Percentiles rank a stretch among this genome's conserved stretches.
Conservation (phyloP, 1,284 basidiomycete species). For the Rhodotorula sp. region DNA sequence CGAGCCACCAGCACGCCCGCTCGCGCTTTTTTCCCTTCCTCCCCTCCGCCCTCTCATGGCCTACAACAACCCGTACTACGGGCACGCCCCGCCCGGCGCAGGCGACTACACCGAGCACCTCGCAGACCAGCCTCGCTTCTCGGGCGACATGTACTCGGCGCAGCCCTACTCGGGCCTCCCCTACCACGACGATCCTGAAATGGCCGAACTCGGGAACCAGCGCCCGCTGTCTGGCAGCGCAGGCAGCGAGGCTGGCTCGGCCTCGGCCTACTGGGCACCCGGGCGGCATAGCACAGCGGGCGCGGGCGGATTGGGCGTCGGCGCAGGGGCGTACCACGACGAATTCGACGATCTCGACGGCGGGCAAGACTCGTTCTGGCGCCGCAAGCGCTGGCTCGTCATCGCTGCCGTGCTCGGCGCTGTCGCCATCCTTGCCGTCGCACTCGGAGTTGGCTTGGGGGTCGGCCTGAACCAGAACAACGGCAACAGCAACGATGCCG, state of each 20-base stretch:
- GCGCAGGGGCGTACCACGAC: conserved; percentile 10
- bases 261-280: conserved; percentile 34
- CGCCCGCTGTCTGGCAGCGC: conserved; percentile 4
- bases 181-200: conserved; percentile 27
- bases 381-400: conserved; percentile 9
- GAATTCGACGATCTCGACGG: conserved; percentile 21
- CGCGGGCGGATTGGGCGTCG: neutral
- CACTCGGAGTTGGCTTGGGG: conserved; percentile 33
- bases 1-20: neutral
- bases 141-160: neutral
- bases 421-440: conserved; percentile 25
- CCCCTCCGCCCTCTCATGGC: neutral
- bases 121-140: conserved; percentile 9
- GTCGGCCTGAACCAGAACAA: conserved; percentile 26
- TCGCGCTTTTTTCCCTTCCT: neutral
- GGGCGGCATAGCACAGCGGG: neutral
- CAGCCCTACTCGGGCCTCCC: conserved; percentile 11
- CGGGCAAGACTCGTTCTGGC: conserved; percentile 11
- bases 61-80: conserved; percentile 1
- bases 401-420: conserved; percentile 18
- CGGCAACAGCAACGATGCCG: conserved; percentile 6
- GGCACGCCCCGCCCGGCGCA: neutral
- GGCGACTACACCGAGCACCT: conserved; percentile 18
- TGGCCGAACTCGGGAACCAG: conserved; percentile 21
- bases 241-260: conserved; percentile 2